phyloP scores from a whole-genome alignment of 2,329 filamentous ascomycete species.

The Diaporthe citriasiana region DNA sequence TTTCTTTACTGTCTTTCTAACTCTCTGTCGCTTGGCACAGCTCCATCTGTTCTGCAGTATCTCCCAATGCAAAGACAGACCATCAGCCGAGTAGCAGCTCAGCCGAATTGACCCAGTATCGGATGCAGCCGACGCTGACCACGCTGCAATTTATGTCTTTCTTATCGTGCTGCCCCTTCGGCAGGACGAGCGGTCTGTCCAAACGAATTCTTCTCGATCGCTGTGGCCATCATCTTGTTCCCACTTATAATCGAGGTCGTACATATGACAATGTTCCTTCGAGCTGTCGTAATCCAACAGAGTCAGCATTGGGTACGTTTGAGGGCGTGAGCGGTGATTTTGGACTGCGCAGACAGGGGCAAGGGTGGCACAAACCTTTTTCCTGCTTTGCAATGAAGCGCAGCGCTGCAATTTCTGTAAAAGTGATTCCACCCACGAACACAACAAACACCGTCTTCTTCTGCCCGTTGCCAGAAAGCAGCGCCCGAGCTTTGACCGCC shows the following conservation, averaged over 20 bases:
- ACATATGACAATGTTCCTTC: slow-evolving; percentile 89
- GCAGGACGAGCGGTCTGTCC: slow-evolving; percentile 55
- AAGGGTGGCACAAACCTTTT: slow-evolving; percentile 66
- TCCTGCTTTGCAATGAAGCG: slow-evolving; percentile 90
- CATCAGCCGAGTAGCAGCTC: slow-evolving; percentile 10
- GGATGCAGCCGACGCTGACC: neutral
- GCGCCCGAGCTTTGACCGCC: slow-evolving; percentile 86
- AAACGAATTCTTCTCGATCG: slow-evolving; percentile 80
- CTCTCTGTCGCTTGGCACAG: neutral
- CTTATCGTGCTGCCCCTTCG: slow-evolving; percentile 27
- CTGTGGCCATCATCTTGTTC: slow-evolving; percentile 88
- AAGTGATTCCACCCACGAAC: slow-evolving; percentile 96
- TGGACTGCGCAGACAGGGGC: neutral
- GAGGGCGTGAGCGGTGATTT: neutral
- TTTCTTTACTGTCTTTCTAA: neutral
- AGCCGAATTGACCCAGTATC: neutral
- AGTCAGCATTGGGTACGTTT: slow-evolving; percentile 28
- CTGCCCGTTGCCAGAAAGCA: slow-evolving; percentile 80
- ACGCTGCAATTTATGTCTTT: neutral
- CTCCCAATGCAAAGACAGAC: slow-evolving; percentile 9
- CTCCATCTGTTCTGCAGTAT: slow-evolving; percentile 16
- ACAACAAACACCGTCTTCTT: slow-evolving; percentile 96
- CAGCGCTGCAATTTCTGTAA: slow-evolving; percentile 94
- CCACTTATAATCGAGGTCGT: slow-evolving; percentile 94
- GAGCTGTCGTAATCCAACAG: slow-evolving; percentile 59